Evolutionary conservation across 2,329 filamentous ascomycete species (phyloP), one percentile per base, ranked within the genome.

Genomic region (Fusarium sp.): DNA sequence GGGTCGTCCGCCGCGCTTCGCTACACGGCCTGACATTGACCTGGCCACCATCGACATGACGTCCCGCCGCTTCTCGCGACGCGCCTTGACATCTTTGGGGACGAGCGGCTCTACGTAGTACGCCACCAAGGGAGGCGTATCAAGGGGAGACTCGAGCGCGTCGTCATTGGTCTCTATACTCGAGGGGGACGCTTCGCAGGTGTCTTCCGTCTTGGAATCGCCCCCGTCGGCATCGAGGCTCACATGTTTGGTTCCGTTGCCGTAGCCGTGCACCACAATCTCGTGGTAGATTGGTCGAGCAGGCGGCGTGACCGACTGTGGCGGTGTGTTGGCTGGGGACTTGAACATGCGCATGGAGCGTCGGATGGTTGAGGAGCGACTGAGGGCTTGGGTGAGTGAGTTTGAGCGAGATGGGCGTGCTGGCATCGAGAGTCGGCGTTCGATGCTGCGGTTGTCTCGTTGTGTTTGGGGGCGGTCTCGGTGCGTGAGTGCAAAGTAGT

Each of bases 241-340:
- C 4, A 77, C 76, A 2, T 72, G 64, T 32, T 81, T 81, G 3
- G 78, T 82, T 1, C 81, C 82, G 44, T 85, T 84, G 9, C 82
- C 83, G 54, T 85, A 84, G 1, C 82, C 81, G 5, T 79, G 76
- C 7, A 84, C 76, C 0, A 84, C 72, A 25, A 84, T 84, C 65
- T 86, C 83, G 49, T 81, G 79, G 54, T 80, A 79, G 0, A 70
- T 62, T 2, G 63, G 66, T 39, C 65, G 60, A 19, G 61, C 15
- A 2, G 67, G 49, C 1, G 61, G 53, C 10, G 63, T 41, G 5
- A 61, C 52, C 0, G 59, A 49, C 14, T 66, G 61, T 1, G 68
- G 53, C 3, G 66, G 57, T 1, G 64, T 61, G 4, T 50, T 56
- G 2, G 67, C 53, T 1, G 64, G 61, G 6, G 67, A 58, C 50